Evolutionary conservation across 148 eudicot species (phyloP).

Genomic region (Amaranthus palmeri): DNA sequence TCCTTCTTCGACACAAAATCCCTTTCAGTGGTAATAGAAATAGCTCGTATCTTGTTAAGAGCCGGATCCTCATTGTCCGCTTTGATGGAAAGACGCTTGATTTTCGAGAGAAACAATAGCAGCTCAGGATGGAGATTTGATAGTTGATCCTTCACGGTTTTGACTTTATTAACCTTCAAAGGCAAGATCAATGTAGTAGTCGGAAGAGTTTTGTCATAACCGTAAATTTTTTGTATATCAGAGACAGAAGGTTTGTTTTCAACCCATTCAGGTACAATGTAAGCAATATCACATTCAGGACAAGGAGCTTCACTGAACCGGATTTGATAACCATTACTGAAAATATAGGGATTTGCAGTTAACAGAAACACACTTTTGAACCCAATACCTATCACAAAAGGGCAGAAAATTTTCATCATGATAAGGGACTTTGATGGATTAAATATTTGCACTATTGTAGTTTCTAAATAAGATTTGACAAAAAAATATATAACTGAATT

Average conservation of each 20-base stretch:
- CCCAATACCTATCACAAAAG: conserved; percentile 4
- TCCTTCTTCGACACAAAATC: conserved; percentile 38
- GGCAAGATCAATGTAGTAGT: conserved; percentile 62
- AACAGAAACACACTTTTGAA: conserved; percentile 66
- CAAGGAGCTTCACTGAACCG: conserved; percentile 59
- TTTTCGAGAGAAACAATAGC: conserved; percentile 59
- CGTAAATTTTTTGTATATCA: conserved; percentile 41
- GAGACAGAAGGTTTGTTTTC: conserved; percentile 47
- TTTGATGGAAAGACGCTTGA: conserved; percentile 51
- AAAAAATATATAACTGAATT: too few relatives aligned
- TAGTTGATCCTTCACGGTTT: conserved; percentile 57
- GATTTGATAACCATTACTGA: conserved; percentile 67
- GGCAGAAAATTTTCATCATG: not conserved
- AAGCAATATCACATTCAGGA: conserved; percentile 50
- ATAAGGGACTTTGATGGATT: not conserved
- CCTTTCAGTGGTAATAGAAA: conserved; percentile 53
- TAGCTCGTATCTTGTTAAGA: conserved; percentile 39
- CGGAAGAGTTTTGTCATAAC: conserved; percentile 37
- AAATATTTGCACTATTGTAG: not conserved
- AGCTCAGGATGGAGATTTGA: conserved; percentile 71
- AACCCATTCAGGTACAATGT: conserved; percentile 80
- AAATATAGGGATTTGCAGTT: conserved; percentile 54
- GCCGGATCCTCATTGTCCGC: conserved; percentile 39
- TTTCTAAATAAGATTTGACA: too few relatives aligned
- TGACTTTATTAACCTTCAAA: conserved; percentile 54